Evolutionary conservation across 805 yeast species (phyloP).

Genomic region (Kurtzmaniella fragi): DNA sequence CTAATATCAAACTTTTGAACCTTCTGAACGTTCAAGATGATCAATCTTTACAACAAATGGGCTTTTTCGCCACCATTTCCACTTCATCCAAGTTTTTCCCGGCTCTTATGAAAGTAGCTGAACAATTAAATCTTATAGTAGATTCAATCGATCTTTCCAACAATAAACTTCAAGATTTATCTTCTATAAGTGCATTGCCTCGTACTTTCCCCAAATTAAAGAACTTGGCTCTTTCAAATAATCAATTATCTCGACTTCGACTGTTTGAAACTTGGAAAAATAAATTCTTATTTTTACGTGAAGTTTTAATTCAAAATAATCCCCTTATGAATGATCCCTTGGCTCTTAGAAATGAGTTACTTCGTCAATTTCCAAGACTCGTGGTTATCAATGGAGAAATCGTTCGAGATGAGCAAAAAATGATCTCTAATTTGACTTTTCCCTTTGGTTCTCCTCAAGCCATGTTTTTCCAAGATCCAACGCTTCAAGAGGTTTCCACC

Average conservation of each 20-base stretch:
- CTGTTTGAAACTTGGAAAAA: conserved; percentile 71
- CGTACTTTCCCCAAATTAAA: conserved; percentile 68
- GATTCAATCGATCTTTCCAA: conserved; percentile 65
- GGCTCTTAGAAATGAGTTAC: conserved; percentile 53
- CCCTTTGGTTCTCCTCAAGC: conserved; percentile 51
- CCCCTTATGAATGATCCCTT: conserved; percentile 51
- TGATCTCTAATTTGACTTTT: conserved; percentile 46
- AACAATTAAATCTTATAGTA: conserved; percentile 48
- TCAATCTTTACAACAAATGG: conserved; percentile 51
- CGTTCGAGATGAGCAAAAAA: conserved; percentile 67
- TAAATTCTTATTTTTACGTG: conserved; percentile 69
- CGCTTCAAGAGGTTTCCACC: conserved; percentile 66
- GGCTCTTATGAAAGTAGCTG: conserved; percentile 81
- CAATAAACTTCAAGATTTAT: conserved; percentile 58
- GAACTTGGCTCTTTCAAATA: conserved; percentile 77
- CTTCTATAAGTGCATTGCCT: conserved; percentile 57
- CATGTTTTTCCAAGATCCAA: conserved; percentile 80
- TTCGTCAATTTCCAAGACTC: conserved; percentile 74
- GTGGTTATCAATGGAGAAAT: conserved; percentile 72
- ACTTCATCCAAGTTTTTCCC: conserved; percentile 81
- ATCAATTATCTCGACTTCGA: conserved; percentile 55
- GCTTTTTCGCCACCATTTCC: conserved; percentile 57
- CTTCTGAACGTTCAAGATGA: conserved; percentile 63
- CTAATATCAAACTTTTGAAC: conserved; percentile 61
- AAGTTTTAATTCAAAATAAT: conserved; percentile 72